Percentiles rank a stretch among this genome's conserved stretches.
These are phyloP conservation scores for Albifimbria verrucaria DNA, from an alignment of 2,329 filamentous ascomycete species.

Conservation along the genomic window DNA sequence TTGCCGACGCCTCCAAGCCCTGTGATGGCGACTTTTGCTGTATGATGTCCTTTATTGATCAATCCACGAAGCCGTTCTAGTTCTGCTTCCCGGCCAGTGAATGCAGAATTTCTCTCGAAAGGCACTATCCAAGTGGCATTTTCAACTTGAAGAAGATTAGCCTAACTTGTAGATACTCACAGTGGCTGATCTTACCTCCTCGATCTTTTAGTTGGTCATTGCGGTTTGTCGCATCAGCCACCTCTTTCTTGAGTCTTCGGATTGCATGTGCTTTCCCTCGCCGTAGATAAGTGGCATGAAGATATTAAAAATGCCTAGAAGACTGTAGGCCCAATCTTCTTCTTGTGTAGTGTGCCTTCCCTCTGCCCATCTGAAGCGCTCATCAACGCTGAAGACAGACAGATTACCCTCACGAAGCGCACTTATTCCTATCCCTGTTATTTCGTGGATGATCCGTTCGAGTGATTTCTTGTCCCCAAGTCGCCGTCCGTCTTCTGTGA, in stretches of 20 bases:
- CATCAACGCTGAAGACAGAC: conserved; percentile 1
- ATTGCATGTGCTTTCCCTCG: conserved; percentile 5
- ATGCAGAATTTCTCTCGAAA: not conserved
- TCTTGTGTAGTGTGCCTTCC: not conserved
- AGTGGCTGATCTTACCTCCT: not conserved
- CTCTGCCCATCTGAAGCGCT: conserved; percentile 4
- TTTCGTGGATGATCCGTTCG: conserved; percentile 7
- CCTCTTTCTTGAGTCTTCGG: conserved; percentile 2
- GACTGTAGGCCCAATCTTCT: conserved; percentile 6
- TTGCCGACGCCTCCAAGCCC: conserved; percentile 7
- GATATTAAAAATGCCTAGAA: conserved; percentile 8
- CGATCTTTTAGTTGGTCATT: not conserved
- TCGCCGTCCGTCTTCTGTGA: conserved; percentile 6
- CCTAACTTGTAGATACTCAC: not conserved
- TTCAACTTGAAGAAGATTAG: not conserved
- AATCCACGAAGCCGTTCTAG: not conserved
- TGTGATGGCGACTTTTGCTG: conserved; percentile 1
- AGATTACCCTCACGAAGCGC: conserved; percentile 6
- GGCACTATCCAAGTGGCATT: conserved; percentile 2
- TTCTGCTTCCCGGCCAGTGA: not conserved
- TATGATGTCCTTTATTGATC: not conserved
- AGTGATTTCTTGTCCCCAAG: conserved; percentile 7
- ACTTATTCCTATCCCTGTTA: conserved; percentile 9
- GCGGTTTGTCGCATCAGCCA: not conserved
- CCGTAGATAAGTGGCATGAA: conserved; percentile 9